Evolutionary conservation across 495 filamentous ascomycete genomes (phyloP).

Genomic region (Cryomyces antarcticus): DNA sequence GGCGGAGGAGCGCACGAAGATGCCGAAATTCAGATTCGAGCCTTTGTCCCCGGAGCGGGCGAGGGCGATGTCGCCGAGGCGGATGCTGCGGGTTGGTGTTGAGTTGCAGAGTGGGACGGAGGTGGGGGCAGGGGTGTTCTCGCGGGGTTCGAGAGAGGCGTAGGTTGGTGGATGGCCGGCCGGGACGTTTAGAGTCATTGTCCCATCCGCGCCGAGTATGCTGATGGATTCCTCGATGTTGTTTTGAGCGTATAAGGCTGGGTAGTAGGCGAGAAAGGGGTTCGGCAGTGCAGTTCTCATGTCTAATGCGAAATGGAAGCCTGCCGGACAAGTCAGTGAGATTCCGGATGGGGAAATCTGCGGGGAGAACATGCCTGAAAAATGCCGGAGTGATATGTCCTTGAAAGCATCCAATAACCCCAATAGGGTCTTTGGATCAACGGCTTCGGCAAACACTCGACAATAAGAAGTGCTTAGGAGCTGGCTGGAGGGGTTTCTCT

Average conservation of each 20-base stretch:
- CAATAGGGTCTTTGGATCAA: constrained; percentile 1
- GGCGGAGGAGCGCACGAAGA: constrained; percentile 11
- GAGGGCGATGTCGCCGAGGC: constrained; percentile 15
- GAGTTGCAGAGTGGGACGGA: constrained; percentile 5
- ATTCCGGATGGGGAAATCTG: no score
- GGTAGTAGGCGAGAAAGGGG: constrained; percentile 15
- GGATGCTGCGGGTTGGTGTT: constrained; percentile 8
- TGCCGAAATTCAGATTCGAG: constrained; percentile 16
- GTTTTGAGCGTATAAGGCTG: constrained; percentile 4
- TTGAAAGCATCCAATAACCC: constrained; percentile 4
- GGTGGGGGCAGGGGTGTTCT: constrained; percentile 1
- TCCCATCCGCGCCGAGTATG: not conserved
- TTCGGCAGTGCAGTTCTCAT: constrained; percentile 12
- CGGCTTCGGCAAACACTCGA: constrained; percentile 11
- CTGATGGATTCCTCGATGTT: constrained; percentile 7
- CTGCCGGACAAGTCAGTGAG: constrained; percentile 1
- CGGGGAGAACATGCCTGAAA: no score
- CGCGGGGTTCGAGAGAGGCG: constrained; percentile 1
- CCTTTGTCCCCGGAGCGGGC: constrained; percentile 20
- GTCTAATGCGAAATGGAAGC: constrained; percentile 11
- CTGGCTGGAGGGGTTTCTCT: constrained; percentile 6
- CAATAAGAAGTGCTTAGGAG: constrained; percentile 9
- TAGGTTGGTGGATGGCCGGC: constrained; percentile 1
- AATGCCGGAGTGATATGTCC: constrained; percentile 7
- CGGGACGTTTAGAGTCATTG: constrained; percentile 1